Evolutionary conservation across 345 rosid genomes (phyloP).

Genomic region (Chamaenerion angustifolium): DNA sequence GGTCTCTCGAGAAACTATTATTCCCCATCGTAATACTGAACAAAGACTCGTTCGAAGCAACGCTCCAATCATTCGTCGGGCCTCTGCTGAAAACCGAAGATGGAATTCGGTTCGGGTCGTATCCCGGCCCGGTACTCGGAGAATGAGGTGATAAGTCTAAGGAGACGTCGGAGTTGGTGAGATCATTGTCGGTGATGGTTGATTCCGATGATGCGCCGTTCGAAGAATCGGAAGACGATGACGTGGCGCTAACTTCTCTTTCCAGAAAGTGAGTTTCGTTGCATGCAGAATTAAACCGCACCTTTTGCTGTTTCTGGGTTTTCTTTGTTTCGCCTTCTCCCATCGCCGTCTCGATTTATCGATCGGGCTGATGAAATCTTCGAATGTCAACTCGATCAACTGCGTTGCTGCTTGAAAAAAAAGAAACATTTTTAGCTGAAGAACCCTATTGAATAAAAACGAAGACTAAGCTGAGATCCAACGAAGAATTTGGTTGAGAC

Average conservation of each 20-base stretch:
- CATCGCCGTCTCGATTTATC: not conserved
- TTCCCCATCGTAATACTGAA: constrained; percentile 66
- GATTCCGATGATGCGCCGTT: constrained; percentile 18
- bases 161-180: not conserved
- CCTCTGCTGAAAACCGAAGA: constrained; percentile 36
- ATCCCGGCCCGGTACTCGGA: constrained; percentile 12
- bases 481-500: no score
- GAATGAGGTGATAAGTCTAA: not conserved
- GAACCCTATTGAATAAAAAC: no score
- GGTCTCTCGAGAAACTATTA: constrained; percentile 41
- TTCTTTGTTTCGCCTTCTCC: not conserved
- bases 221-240: constrained; percentile 9
- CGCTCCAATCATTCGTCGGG: constrained; percentile 68
- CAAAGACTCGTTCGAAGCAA: constrained; percentile 76
- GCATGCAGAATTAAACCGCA: constrained; percentile 1
- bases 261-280: constrained; percentile 1
- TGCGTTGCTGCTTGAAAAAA: no score
- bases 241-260: no score
- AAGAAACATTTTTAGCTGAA: no score
- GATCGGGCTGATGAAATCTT: not conserved
- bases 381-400: no score
- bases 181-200: constrained; percentile 7
- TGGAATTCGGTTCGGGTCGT: constrained; percentile 65
- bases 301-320: constrained; percentile 1
- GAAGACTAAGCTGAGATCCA: no score